Conservation (phyloP, 371 early-diverging fungal species). For the Amoeboradix gromovi region DNA sequence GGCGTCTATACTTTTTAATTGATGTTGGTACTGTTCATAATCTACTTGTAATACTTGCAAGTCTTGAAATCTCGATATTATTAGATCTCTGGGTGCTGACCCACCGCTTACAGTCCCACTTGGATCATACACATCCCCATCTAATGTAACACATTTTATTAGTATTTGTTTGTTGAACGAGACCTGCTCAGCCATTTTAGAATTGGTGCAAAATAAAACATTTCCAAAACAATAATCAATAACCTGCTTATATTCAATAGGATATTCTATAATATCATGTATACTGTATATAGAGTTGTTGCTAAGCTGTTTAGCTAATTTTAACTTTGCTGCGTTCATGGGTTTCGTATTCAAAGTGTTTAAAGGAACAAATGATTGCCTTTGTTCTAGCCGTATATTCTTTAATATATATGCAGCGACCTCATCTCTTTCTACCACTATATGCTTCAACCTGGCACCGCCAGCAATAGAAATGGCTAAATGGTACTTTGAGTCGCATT, state of each 20-base stretch:
- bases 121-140: slow-evolving; percentile 97
- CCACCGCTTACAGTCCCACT: slow-evolving; percentile 92
- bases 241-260: slow-evolving; percentile 40
- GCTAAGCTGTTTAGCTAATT: slow-evolving; percentile 3
- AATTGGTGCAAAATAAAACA: slow-evolving; percentile 62
- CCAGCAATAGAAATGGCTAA: slow-evolving; percentile 9
- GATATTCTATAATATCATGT: slow-evolving; percentile 44
- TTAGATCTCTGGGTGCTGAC: slow-evolving; percentile 19
- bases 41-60: too few species aligned
- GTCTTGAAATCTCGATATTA: too few species aligned
- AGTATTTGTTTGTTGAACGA: slow-evolving; percentile 54
- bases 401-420: slow-evolving; percentile 56
- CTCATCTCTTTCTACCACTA: slow-evolving; percentile 70
- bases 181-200: slow-evolving; percentile 47
- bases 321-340: slow-evolving; percentile 46
- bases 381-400: slow-evolving; percentile 36
- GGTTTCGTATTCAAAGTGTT: slow-evolving; percentile 57
- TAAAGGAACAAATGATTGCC: slow-evolving; percentile 88
- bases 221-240: slow-evolving; percentile 86
- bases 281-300: too few species aligned
- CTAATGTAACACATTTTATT: slow-evolving; percentile 67
- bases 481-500: too few species aligned
- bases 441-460: slow-evolving; percentile 9
- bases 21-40: too few species aligned
- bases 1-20: too few species aligned